Conservation (phyloP, 768 basidiomycete genomes). For the Boletus fagicola region DNA sequence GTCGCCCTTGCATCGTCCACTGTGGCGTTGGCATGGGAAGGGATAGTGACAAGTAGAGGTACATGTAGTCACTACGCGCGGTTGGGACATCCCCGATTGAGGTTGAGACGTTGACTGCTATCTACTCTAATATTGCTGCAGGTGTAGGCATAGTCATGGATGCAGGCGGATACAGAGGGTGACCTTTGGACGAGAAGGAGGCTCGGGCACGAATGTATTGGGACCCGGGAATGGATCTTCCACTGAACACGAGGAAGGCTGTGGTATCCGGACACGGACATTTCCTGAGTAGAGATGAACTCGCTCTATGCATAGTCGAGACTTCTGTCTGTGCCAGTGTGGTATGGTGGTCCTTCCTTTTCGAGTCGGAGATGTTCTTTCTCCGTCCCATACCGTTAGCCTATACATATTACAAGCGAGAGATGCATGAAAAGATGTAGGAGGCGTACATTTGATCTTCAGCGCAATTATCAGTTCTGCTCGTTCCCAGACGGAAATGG, state of each 20-base stretch:
- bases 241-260: constrained; percentile 42
- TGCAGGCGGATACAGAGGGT: constrained; percentile 47
- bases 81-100: no score
- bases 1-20: constrained; percentile 36
- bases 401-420: constrained; percentile 27
- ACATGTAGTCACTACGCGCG: no score
- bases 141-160: constrained; percentile 22
- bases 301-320: constrained; percentile 68
- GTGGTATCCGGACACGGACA: background rate
- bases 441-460: constrained; percentile 62
- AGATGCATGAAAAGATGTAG: background rate
- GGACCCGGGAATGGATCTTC: constrained; percentile 77
- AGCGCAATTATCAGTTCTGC: constrained; percentile 72
- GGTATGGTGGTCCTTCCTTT: constrained; percentile 66
- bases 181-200: constrained; percentile 48
- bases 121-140: background rate
- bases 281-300: constrained; percentile 28
- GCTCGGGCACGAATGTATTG: constrained; percentile 59
- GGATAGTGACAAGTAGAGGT: no score
- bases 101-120: background rate
- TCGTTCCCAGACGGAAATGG: no score
- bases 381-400: constrained; percentile 76
- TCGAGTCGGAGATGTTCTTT: constrained; percentile 74
- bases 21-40: background rate
- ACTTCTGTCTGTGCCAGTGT: constrained; percentile 73